phyloP scores from a whole-genome alignment of 371 early-diverging fungal species.

The Circinella minor region DNA sequence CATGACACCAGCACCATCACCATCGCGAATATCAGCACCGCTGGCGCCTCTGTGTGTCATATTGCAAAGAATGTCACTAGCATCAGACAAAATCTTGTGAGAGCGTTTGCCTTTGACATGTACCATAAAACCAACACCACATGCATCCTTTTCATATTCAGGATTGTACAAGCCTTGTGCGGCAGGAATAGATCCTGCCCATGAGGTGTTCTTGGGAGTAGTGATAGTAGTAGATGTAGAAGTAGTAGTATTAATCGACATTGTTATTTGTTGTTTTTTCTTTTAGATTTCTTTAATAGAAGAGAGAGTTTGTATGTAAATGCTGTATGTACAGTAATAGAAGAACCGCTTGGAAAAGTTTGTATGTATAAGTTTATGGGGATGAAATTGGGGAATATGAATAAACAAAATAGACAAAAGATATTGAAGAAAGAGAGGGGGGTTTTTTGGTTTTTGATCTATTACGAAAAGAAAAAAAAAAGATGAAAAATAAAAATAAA shows the following conservation, averaged over 20 bases:
- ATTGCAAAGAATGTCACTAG: slow-evolving; percentile 89
- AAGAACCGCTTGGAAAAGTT: neutral
- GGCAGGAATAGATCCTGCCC: slow-evolving; percentile 84
- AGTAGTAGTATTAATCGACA: neutral
- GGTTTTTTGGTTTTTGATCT: slow-evolving; percentile 2
- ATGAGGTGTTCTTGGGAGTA: slow-evolving; percentile 74
- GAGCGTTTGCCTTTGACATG: slow-evolving; percentile 85
- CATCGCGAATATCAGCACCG: slow-evolving; percentile 89
- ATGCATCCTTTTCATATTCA: slow-evolving; percentile 89
- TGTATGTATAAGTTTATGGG: slow-evolving; percentile 3
- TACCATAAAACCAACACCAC: slow-evolving; percentile 97
- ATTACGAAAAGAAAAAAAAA: neutral
- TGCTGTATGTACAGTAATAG: slow-evolving; percentile 5
- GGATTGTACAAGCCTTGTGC: slow-evolving; percentile 93
- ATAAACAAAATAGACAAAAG: neutral
- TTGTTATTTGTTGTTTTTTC: neutral
- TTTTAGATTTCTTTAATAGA: neutral
- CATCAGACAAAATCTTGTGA: slow-evolving; percentile 91
- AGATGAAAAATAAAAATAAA: neutral
- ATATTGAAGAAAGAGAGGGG: slow-evolving; percentile 4
- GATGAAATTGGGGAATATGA: slow-evolving; percentile 3
- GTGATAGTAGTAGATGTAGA: neutral
- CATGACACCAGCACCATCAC: slow-evolving; percentile 94
- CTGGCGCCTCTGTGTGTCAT: slow-evolving; percentile 97
- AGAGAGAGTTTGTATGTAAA: neutral